Evolutionary conservation across 257 asterid genomes (phyloP).

Genomic region (Nicotiana attenuata): DNA sequence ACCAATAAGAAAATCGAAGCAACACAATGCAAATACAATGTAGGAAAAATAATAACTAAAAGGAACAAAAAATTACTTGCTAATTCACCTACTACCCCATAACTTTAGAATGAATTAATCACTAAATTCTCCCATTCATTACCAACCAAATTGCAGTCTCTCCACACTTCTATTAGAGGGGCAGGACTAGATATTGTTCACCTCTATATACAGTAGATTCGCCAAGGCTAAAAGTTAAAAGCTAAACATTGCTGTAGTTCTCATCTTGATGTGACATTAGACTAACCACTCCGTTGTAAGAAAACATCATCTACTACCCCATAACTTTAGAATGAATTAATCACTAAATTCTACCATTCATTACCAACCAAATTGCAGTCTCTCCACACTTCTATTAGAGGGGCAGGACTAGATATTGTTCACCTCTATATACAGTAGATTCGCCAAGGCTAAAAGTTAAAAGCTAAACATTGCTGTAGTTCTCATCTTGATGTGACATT

Average conservation of each 20-base stretch:
- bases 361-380: not conserved
- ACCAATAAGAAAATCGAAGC: not conserved
- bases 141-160: not conserved
- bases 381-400: not conserved
- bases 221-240: not conserved
- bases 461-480: not conserved
- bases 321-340: not conserved
- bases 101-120: too few species aligned
- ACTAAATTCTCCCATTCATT: not conserved
- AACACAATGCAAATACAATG: not conserved
- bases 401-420: not conserved
- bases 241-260: not conserved
- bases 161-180: not conserved
- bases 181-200: not conserved
- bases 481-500: not conserved
- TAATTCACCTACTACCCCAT: not conserved
- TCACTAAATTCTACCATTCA: not conserved
- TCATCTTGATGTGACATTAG: not conserved
- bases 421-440: not conserved
- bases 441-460: not conserved
- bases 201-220: not conserved
- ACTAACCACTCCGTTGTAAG: not conserved
- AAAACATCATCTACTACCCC: not conserved
- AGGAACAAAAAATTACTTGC: not conserved
- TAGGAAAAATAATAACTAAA: not conserved